A percentile compares a stretch with the other conserved stretches of the same genome.
Conservation (phyloP, 2,329 filamentous ascomycete genomes). For the Purpureocillium takamizusanense region DNA sequence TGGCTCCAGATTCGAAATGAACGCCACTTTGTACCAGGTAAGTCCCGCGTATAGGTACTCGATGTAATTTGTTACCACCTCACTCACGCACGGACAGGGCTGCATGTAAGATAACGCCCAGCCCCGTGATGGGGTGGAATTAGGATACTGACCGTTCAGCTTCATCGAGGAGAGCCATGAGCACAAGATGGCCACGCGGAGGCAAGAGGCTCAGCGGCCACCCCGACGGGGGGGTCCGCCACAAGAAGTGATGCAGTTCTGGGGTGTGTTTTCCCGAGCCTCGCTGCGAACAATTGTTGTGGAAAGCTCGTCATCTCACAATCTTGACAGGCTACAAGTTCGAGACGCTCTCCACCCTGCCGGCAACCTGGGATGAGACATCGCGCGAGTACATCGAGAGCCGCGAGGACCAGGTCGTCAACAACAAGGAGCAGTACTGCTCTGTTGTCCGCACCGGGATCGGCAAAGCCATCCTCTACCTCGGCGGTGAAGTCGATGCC, state of each 20-base stretch:
- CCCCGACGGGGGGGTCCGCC: slow-evolving; percentile 32
- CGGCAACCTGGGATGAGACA: slow-evolving; percentile 63
- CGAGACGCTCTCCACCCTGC: slow-evolving; percentile 73
- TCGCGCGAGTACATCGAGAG: slow-evolving; percentile 69
- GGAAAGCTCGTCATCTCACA: neutral
- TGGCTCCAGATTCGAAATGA: slow-evolving; percentile 75
- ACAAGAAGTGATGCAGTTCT: slow-evolving; percentile 81
- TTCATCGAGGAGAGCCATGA: slow-evolving; percentile 89
- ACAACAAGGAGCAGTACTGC: slow-evolving; percentile 91
- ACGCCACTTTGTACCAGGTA: slow-evolving; percentile 85
- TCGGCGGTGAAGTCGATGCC: slow-evolving; percentile 91
- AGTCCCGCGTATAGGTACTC: no score
- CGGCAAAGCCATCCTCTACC: slow-evolving; percentile 62
- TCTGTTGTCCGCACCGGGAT: slow-evolving; percentile 86
- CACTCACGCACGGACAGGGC: slow-evolving; percentile 22
- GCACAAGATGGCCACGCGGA: slow-evolving; percentile 56
- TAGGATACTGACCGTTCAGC: slow-evolving; percentile 52
- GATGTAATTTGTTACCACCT: no score
- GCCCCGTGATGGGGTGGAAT: slow-evolving; percentile 90
- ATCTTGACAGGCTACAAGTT: slow-evolving; percentile 77
- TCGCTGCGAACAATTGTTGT: no score
- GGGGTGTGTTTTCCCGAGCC: slow-evolving; percentile 55
- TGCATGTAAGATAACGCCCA: slow-evolving; percentile 45
- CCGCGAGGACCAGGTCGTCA: slow-evolving; percentile 63
- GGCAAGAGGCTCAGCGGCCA: slow-evolving; percentile 36